A percentile compares a stretch with the other conserved stretches of the same genome.
Evolutionary conservation across 768 basidiomycete species (phyloP).

Genomic region (Tulasnella sp.): DNA sequence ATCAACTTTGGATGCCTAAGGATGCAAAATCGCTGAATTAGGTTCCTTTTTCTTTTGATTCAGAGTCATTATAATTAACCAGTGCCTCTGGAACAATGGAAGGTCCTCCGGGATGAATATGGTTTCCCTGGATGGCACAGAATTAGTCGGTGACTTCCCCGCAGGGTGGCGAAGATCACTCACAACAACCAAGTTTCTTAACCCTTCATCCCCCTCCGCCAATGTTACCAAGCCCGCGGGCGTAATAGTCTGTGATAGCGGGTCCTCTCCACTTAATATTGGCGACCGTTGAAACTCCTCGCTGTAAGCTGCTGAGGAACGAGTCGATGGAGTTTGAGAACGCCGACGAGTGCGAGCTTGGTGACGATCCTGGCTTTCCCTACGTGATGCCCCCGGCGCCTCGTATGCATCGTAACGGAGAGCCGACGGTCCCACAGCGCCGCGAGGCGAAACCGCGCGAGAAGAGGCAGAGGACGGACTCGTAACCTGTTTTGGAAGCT

Average conservation of each 20-base stretch:
- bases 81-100: neutral
- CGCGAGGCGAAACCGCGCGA: neutral
- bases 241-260: conserved; percentile 14
- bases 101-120: neutral
- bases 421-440: neutral
- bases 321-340: conserved; percentile 19
- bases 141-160: neutral
- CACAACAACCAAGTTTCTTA: neutral
- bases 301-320: neutral
- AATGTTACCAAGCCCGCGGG: neutral
- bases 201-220: neutral
- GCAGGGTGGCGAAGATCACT: too few relatives aligned
- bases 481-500: conserved; percentile 41
- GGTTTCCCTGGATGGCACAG: too few relatives aligned
- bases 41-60: neutral
- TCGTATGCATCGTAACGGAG: conserved; percentile 32
- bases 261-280: neutral
- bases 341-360: neutral
- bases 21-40: neutral
- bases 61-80: neutral
- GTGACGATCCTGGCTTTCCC: neutral
- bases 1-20: conserved; percentile 50
- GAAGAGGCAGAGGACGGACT: neutral
- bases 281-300: conserved; percentile 5
- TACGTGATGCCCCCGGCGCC: neutral